These are phyloP conservation scores for Amanita jacksonii DNA, from an alignment of 768 basidiomycete genomes.

Conservation along the genomic window DNA sequence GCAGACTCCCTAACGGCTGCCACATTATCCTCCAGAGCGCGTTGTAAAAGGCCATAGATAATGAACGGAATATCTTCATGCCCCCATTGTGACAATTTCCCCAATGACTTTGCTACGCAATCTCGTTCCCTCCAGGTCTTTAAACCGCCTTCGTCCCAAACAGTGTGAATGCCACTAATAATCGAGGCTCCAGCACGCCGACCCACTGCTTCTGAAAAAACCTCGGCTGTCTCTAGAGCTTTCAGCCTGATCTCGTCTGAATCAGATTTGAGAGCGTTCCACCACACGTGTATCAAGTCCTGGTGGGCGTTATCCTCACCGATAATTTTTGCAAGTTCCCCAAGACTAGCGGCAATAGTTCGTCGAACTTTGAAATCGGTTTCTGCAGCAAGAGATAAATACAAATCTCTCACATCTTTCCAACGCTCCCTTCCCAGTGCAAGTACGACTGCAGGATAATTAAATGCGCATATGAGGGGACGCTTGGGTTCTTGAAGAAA, in stretches of 20 bases:
- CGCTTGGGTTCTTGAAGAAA: constrained; percentile 62
- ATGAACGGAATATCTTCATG: constrained; percentile 32
- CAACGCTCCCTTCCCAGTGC: constrained; percentile 73
- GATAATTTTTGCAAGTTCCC: constrained; percentile 82
- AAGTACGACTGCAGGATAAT: constrained; percentile 84
- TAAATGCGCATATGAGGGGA: constrained; percentile 75
- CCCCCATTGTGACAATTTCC: constrained; percentile 33
- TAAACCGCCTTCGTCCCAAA: constrained; percentile 51
- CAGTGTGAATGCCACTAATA: constrained; percentile 36
- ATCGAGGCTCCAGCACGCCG: constrained; percentile 33
- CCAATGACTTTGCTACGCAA: constrained; percentile 47
- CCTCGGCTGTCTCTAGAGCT: constrained; percentile 55
- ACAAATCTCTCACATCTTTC: constrained; percentile 59
- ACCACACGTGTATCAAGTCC: constrained; percentile 71
- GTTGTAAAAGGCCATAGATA: constrained; percentile 44
- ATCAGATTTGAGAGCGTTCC: constrained; percentile 40
- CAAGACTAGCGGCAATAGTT: constrained; percentile 81
- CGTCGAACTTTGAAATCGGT: constrained; percentile 54
- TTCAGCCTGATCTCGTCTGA: constrained; percentile 69
- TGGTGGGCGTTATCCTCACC: constrained; percentile 54
- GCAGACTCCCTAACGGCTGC: constrained; percentile 82
- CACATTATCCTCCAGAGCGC: constrained; percentile 65
- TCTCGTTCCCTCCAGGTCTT: constrained; percentile 79
- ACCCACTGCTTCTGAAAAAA: constrained; percentile 46
- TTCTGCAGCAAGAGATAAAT: constrained; percentile 56